Conservation (phyloP, 495 filamentous ascomycete genomes). For the Oidiodendron maius region DNA sequence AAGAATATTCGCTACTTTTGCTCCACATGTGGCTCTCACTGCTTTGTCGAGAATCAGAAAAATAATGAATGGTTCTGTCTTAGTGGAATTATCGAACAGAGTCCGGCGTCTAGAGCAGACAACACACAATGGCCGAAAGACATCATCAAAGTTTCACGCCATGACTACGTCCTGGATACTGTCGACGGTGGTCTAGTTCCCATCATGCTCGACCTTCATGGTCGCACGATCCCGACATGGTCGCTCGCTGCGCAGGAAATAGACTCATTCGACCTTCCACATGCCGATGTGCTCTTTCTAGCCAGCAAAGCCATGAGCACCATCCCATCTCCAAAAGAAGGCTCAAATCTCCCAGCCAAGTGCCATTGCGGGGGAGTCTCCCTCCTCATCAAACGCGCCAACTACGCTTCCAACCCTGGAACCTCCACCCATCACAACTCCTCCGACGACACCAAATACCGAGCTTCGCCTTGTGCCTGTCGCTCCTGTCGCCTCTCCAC, state of each 20-base stretch:
- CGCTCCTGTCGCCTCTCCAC: slow-evolving; percentile 5
- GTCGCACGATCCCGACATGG: slow-evolving; percentile 4
- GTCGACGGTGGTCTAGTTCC: slow-evolving; percentile 7
- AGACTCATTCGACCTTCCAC: not conserved
- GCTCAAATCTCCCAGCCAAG: slow-evolving; percentile 4
- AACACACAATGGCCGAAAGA: slow-evolving; percentile 2
- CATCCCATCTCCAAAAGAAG: not conserved
- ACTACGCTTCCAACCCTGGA: not conserved
- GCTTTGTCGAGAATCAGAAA: slow-evolving; percentile 1
- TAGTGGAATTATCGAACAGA: slow-evolving; percentile 4
- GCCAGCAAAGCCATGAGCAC: not conserved
- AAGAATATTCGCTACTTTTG: slow-evolving; percentile 4
- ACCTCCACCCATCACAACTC: not conserved
- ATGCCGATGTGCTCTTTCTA: not conserved
- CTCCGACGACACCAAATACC: slow-evolving; percentile 4
- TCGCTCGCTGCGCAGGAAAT: not conserved
- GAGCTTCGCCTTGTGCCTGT: slow-evolving; percentile 4
- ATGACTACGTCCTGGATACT: slow-evolving; percentile 5
- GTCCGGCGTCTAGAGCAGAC: not conserved
- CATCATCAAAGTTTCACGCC: not conserved
- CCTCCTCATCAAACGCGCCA: slow-evolving; percentile 5
- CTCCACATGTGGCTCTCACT: slow-evolving; percentile 1
- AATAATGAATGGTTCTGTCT: not conserved
- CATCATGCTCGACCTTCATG: not conserved
- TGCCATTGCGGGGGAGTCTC: slow-evolving; percentile 7